Evolutionary conservation across 495 filamentous ascomycete species (phyloP).

Genomic region (Parmelia sp.): DNA sequence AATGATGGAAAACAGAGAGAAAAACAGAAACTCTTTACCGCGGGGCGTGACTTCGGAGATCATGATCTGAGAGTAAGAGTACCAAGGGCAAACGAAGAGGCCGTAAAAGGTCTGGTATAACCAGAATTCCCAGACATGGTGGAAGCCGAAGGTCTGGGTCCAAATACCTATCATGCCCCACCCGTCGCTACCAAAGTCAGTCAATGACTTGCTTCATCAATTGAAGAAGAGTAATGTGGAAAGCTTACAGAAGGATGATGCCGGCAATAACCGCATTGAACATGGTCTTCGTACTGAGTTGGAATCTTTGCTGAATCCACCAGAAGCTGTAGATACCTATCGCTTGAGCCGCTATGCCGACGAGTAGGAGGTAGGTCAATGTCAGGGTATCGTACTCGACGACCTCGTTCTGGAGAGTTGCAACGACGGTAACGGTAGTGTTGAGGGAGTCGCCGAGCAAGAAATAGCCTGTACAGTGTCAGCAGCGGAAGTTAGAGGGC

Average conservation of each 20-base stretch:
- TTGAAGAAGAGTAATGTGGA: not conserved
- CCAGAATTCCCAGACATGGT: slow-evolving; percentile 58
- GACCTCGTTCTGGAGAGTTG: slow-evolving; percentile 55
- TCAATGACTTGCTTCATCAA: not conserved
- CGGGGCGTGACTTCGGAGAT: slow-evolving; percentile 60
- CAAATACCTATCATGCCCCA: slow-evolving; percentile 66
- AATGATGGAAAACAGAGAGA: slow-evolving; percentile 59
- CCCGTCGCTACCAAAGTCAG: slow-evolving; percentile 33
- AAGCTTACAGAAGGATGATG: slow-evolving; percentile 45
- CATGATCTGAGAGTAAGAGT: slow-evolving; percentile 62
- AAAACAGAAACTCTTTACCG: slow-evolving; percentile 61
- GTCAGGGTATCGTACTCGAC: slow-evolving; percentile 56
- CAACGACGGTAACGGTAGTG: slow-evolving; percentile 61
- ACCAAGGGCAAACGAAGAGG: slow-evolving; percentile 62
- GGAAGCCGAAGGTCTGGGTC: slow-evolving; percentile 56
- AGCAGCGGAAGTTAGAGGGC: not conserved
- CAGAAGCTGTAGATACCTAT: slow-evolving; percentile 58
- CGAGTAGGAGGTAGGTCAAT: slow-evolving; percentile 56
- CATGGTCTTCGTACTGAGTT: slow-evolving; percentile 54
- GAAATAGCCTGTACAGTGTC: slow-evolving; percentile 47
- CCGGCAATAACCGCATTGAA: slow-evolving; percentile 52
- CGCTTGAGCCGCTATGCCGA: slow-evolving; percentile 56
- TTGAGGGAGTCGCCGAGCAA: slow-evolving; percentile 58
- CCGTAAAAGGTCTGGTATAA: slow-evolving; percentile 59
- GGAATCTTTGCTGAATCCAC: slow-evolving; percentile 48